Evolutionary conservation across 805 yeast species (phyloP), one percentile per base, ranked within the genome.

Genomic region (Komagataella phaffii): DNA sequence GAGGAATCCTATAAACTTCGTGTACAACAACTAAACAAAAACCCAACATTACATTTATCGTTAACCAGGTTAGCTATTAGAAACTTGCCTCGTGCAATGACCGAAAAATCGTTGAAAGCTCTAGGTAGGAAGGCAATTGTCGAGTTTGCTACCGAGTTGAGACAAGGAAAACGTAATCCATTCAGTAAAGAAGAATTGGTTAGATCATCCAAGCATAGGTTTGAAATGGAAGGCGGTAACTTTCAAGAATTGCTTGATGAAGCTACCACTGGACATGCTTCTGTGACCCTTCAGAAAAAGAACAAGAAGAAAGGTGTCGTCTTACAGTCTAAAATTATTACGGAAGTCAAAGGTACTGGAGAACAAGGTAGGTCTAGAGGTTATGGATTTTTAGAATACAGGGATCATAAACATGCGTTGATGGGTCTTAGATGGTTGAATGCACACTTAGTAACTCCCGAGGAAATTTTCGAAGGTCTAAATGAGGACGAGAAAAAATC

Each of bases 381-480:
- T 54, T 93, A 91, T 61, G 99, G 99, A 56, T 91, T 93, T 74
- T 68, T 93, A 47, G 98, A 93, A 68, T 89, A 76, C 66, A 81
- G 89, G 67, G 96, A 90, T 66, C 99, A 93, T 66, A 85, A 85
- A 66, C 65, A 83, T 56, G 98, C 99, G 1, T 75, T 93, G 57
- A 90, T 89, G 97, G 97, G 95, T 2, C 77, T 93, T 52, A 81
- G 99, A 73, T 93, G 96, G 96, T 75, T 93, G 65, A 93, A 93
- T 65, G 96, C 96, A 6, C 96, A 91, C 63, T 83, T 79, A 61
- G 96, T 93, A 6, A 70, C 87, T 0, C 66, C 66, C 40, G 79
- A 75, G 7, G 97, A 90, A 65, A 76, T 88, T 45, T 53, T 75
- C 18, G 86, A 76, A 56, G 90, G 91, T n/a, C 64, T 85, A 53